Percentiles rank a stretch among this genome's conserved stretches.
These are phyloP conservation scores for Fraxinus quadrangulata DNA, from an alignment of 257 asterid species.

Conservation along the genomic window DNA sequence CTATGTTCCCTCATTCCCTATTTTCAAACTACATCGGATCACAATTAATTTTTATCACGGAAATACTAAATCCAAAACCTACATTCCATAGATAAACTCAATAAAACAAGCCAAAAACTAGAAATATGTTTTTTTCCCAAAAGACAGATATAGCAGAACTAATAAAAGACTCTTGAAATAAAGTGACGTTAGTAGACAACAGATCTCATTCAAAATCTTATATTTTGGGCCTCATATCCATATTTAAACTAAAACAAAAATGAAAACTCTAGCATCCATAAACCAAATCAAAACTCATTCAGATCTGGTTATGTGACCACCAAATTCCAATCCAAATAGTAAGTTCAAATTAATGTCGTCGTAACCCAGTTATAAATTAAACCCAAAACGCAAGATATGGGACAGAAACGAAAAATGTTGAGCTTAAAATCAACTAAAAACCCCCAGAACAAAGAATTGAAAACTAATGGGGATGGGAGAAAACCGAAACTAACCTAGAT, in stretches of 20 bases:
- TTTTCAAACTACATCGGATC: slow-evolving; percentile 8
- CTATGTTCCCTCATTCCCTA: slow-evolving; percentile 31
- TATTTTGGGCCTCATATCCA: not conserved
- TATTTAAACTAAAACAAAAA: slow-evolving; percentile 7
- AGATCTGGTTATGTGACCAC: slow-evolving; percentile 55
- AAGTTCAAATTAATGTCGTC: not conserved
- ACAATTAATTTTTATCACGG: not conserved
- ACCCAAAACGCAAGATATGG: slow-evolving; percentile 15
- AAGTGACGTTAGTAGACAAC: not conserved
- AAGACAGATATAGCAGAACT: not conserved
- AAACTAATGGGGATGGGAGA: slow-evolving; percentile 11
- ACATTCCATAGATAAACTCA: not conserved
- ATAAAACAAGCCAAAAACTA: not conserved
- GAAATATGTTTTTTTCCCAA: not conserved
- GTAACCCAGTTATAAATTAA: not conserved
- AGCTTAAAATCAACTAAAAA: not conserved
- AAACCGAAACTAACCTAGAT: slow-evolving; percentile 38
- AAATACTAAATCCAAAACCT: not conserved
- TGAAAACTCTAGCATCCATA: slow-evolving; percentile 12
- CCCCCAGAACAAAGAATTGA: slow-evolving; percentile 3
- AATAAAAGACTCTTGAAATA: slow-evolving; percentile 4
- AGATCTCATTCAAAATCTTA: slow-evolving; percentile 25
- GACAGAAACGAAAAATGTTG: not conserved
- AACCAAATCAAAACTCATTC: slow-evolving; percentile 28
- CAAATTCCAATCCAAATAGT: slow-evolving; percentile 24